phyloP scores from a whole-genome alignment of 2,329 filamentous ascomycete species.

The Lasiodiplodia sp. region DNA sequence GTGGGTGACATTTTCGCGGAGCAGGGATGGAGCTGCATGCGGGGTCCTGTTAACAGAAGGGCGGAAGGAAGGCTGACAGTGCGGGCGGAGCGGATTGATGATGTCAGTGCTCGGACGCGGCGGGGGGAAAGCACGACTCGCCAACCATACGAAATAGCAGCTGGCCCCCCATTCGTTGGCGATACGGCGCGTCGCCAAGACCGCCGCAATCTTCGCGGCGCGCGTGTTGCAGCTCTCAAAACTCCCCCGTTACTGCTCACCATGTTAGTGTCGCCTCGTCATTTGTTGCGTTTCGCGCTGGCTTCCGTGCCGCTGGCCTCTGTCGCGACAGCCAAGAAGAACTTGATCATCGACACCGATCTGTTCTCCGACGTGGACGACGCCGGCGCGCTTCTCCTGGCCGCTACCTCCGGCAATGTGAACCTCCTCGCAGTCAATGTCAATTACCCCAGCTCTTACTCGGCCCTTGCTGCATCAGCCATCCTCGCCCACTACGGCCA shows the following conservation, averaged over 20 bases:
- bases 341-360: constrained; percentile 57
- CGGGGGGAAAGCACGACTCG: background rate
- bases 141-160: background rate
- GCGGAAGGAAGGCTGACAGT: background rate
- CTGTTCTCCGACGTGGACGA: constrained; percentile 58
- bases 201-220: background rate
- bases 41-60: background rate
- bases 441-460: constrained; percentile 53
- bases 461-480: constrained; percentile 46
- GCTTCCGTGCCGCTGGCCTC: background rate
- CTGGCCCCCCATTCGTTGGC: background rate
- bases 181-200: background rate
- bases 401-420: constrained; percentile 46
- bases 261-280: background rate
- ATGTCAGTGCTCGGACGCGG: background rate
- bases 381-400: constrained; percentile 51
- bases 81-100: background rate
- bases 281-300: constrained; percentile 3
- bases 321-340: constrained; percentile 36
- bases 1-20: background rate
- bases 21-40: too few species aligned
- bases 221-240: background rate
- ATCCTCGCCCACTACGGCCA: constrained; percentile 53
- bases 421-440: constrained; percentile 53
- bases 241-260: background rate